Percentiles rank a stretch among this genome's conserved stretches.
These are phyloP conservation scores for Misopates orontium DNA, from an alignment of 257 asterid species.

Conservation along the genomic window DNA sequence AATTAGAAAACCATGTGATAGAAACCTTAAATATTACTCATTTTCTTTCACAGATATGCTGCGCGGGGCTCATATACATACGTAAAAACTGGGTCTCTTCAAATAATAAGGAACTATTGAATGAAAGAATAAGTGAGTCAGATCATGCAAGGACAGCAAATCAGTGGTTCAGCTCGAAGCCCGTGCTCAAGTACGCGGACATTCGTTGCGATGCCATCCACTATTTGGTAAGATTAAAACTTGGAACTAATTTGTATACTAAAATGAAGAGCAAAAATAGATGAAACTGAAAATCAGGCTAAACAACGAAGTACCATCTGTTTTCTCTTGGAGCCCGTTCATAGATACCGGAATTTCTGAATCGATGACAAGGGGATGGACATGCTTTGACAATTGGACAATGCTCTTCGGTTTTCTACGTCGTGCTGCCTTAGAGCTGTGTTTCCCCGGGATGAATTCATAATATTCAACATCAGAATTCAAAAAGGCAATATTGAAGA, in stretches of 20 bases:
- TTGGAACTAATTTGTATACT: constrained; percentile 17
- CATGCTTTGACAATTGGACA: constrained; percentile 59
- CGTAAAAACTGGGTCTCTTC: constrained; percentile 17
- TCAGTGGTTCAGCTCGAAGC: constrained; percentile 17
- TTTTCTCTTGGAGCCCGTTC: constrained; percentile 58
- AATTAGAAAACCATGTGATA: constrained; percentile 20
- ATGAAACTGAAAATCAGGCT: constrained; percentile 6
- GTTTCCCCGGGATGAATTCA: constrained; percentile 35
- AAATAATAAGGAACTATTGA: constrained; percentile 1
- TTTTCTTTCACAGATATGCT: constrained; percentile 14
- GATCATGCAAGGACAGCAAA: constrained; percentile 21
- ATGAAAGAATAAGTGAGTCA: constrained; percentile 1
- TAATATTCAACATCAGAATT: constrained; percentile 28
- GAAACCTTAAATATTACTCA: not conserved
- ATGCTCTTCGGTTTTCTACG: constrained; percentile 51
- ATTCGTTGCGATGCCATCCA: constrained; percentile 15
- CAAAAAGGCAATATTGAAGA: constrained; percentile 22
- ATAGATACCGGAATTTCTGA: constrained; percentile 56
- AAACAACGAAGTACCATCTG: constrained; percentile 57
- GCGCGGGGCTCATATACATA: too few species aligned
- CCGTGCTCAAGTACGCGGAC: constrained; percentile 10
- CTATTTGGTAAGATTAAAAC: constrained; percentile 15
- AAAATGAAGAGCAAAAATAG: constrained; percentile 1
- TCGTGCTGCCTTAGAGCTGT: constrained; percentile 70
- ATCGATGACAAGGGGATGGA: constrained; percentile 66